Conservation (phyloP, 257 asterid species). For the Datura wrightii region DNA sequence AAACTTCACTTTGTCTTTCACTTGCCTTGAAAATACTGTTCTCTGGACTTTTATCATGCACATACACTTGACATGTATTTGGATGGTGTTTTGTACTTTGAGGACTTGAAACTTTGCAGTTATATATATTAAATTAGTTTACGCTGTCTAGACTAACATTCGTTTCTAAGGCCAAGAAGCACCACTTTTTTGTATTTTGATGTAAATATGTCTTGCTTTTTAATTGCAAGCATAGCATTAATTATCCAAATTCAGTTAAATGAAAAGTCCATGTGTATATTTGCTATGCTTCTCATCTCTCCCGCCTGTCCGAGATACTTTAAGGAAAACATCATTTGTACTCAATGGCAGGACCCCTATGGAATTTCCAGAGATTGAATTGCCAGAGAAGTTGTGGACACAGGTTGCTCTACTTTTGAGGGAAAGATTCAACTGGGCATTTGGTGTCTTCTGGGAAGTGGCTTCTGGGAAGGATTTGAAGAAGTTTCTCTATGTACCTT, state of each 20-base stretch:
- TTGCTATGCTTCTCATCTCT: neutral
- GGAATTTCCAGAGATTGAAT: conserved; percentile 59
- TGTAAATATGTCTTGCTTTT: neutral
- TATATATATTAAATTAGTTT: neutral
- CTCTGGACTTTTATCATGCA: neutral
- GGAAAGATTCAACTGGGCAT: conserved; percentile 62
- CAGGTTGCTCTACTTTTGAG: conserved; percentile 59
- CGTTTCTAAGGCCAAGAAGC: neutral
- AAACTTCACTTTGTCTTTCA: neutral
- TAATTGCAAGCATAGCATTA: neutral
- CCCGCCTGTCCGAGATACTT: neutral
- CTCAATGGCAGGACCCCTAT: conserved; percentile 56
- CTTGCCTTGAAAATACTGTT: neutral
- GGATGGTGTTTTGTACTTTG: neutral
- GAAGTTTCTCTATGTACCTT: conserved; percentile 62
- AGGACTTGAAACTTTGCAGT: neutral
- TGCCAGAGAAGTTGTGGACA: conserved; percentile 69
- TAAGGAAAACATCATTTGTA: neutral
- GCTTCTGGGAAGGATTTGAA: conserved; percentile 80
- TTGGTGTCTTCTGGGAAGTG: conserved; percentile 54
- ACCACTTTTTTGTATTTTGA: too few relatives aligned
- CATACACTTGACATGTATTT: neutral
- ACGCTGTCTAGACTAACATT: neutral
- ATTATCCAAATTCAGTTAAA: neutral
- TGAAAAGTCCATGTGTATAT: neutral